Conservation (phyloP, 2,329 filamentous ascomycete species). For the Diaporthe citriasiana region DNA sequence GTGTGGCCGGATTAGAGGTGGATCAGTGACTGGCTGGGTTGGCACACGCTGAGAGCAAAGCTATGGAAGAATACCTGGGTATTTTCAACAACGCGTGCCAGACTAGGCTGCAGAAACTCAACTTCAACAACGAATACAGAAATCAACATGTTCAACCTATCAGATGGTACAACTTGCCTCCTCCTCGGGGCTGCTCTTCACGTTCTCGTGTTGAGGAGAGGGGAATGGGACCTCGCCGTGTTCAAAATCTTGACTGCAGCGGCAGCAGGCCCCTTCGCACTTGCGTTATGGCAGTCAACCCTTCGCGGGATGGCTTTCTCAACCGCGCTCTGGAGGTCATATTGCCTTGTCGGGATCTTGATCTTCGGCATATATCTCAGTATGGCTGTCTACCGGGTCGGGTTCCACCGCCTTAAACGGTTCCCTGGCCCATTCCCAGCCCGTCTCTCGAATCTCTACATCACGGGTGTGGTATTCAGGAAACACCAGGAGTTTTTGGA, state of each 20-base stretch:
- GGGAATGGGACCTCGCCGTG: slow-evolving; percentile 36
- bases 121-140: background rate
- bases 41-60: no score
- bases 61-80: no score
- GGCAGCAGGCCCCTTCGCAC: slow-evolving; percentile 25
- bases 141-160: background rate
- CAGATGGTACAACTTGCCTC: slow-evolving; percentile 6
- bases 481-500: slow-evolving; percentile 26
- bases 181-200: slow-evolving; percentile 29
- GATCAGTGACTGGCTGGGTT: no score
- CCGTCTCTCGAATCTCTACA: slow-evolving; percentile 33
- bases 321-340: slow-evolving; percentile 7
- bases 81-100: no score
- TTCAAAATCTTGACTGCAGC: slow-evolving; percentile 14
- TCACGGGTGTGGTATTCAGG: background rate
- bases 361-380: slow-evolving; percentile 32
- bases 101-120: background rate
- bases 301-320: background rate
- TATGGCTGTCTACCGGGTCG: slow-evolving; percentile 37
- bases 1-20: no score
- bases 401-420: slow-evolving; percentile 34
- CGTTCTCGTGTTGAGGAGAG: slow-evolving; percentile 27
- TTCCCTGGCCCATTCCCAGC: slow-evolving; percentile 39
- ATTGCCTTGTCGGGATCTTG: slow-evolving; percentile 1
- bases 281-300: slow-evolving; percentile 4